Percentiles rank a stretch among this genome's conserved stretches.
Conservation (phyloP, 352 stramenopile genomes). For the Elongisporangium anandrum region DNA sequence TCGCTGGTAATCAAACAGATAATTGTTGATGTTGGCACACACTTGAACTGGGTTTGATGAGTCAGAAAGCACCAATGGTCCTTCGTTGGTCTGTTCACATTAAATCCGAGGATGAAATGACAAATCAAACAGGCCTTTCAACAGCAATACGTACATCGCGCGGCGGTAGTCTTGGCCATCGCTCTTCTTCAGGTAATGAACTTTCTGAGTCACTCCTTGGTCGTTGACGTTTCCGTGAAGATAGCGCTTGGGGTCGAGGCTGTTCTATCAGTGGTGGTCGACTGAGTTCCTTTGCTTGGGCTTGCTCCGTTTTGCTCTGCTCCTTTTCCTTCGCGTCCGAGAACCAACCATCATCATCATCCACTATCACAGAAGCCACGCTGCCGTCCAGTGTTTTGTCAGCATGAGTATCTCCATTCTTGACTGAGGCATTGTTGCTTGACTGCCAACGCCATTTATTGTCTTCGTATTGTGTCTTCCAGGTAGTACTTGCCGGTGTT, state of each 20-base stretch:
- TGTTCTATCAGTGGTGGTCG: constrained; percentile 4
- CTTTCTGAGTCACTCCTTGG: constrained; percentile 1
- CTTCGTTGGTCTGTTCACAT: constrained; percentile 19
- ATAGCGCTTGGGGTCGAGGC: not conserved
- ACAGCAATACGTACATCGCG: constrained; percentile 22
- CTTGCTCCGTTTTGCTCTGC: not conserved
- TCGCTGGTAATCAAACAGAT: constrained; percentile 72
- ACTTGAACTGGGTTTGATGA: constrained; percentile 28
- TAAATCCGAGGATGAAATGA: not conserved
- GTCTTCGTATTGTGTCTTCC: constrained; percentile 11
- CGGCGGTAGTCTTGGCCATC: constrained; percentile 48
- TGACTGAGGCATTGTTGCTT: constrained; percentile 34
- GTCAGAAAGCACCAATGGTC: constrained; percentile 33
- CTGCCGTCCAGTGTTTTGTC: constrained; percentile 35
- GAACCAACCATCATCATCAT: constrained; percentile 54
- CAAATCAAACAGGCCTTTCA: not conserved
- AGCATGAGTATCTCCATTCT: constrained; percentile 9
- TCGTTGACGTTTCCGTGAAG: constrained; percentile 18
- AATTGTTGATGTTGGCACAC: constrained; percentile 68
- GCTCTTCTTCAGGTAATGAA: constrained; percentile 18
- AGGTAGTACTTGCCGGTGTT: not conserved
- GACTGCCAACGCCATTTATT: constrained; percentile 17
- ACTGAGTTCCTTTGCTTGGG: constrained; percentile 1
- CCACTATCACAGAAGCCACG: constrained; percentile 22
- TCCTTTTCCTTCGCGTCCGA: constrained; percentile 46